Evolutionary conservation across 106 monocot genomes (phyloP).

Genomic region (Dioscorea zingiberensis): DNA sequence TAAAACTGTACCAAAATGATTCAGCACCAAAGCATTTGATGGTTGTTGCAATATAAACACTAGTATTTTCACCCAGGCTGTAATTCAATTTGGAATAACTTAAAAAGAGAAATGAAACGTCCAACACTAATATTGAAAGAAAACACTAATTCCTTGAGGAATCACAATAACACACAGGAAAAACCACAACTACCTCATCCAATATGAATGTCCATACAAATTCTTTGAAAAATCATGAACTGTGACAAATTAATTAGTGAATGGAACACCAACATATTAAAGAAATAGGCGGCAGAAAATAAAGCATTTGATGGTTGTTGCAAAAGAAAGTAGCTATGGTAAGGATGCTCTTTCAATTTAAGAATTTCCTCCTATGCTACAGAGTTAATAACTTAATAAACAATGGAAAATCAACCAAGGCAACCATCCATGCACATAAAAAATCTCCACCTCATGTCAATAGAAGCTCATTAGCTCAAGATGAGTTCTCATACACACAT

Average conservation of each 20-base stretch:
- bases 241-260: slow-evolving; percentile 4
- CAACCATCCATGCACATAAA: slow-evolving; percentile 1
- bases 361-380: background rate
- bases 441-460: background rate
- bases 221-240: slow-evolving; percentile 1
- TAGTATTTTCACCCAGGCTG: background rate
- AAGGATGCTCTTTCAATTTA: background rate
- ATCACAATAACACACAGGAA: no score
- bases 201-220: no score
- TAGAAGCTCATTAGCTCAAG: no score
- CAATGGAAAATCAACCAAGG: background rate
- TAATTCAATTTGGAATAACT: background rate
- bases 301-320: background rate
- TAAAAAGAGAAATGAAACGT: background rate
- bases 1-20: background rate
- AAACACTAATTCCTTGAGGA: no score
- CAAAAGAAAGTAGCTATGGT: background rate
- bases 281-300: background rate
- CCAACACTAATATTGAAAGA: background rate
- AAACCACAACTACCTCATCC: no score
- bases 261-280: background rate
- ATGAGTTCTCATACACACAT: no score
- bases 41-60: background rate
- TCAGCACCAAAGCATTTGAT: background rate
- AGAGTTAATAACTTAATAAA: slow-evolving; percentile 1